Evolutionary conservation across 257 asterid species (phyloP), one percentile per base, ranked within the genome.

Genomic region (Sherardia arvensis): DNA sequence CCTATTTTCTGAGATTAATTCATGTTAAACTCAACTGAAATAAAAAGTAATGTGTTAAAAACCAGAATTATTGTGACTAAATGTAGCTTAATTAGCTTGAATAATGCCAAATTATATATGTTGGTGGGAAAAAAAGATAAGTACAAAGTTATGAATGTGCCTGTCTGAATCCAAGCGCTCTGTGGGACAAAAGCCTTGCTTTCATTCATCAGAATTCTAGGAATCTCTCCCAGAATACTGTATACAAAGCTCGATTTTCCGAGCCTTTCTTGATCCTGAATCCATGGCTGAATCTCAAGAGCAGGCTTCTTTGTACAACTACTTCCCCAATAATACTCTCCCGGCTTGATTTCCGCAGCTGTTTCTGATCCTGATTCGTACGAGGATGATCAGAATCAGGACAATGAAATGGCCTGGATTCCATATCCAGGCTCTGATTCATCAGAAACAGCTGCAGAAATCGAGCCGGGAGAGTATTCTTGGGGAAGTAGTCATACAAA

Each of bases 121-220:
- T n/a, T n/a, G n/a, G n/a, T n/a, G n/a, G n/a, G n/a, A n/a, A n/a
- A n/a, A n/a, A n/a, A n/a, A n/a, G n/a, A n/a, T n/a, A n/a, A n/a
- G n/a, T n/a, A n/a, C n/a, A n/a, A n/a, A n/a, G n/a, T n/a, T n/a
- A n/a, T n/a, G n/a, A n/a, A n/a, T n/a, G 85, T 84, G 40, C 96
- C 98, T 1, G 91, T 88, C 64, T 88, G 98, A 64, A 91, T 91
- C 98, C 98, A 91, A 30, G 96, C 87, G 64, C 84, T 81, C 62
- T 91, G 95, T 1, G 94, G 88, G n/a, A 91, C 96, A 58, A 79
- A 81, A 29, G 98, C 96, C 63, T 80, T 91, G 8, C 91, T 77
- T 27, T 95, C 94, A 11, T 72, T 67, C 73, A 45, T 83, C 54
- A n/a, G 80, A 22, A 72, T 62, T 75, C 82, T 80, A 12, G 88